A percentile compares a stretch with the other conserved stretches of the same genome.
Conservation (phyloP, 2,329 filamentous ascomycete genomes). For the Trichocomaceae sp. region DNA sequence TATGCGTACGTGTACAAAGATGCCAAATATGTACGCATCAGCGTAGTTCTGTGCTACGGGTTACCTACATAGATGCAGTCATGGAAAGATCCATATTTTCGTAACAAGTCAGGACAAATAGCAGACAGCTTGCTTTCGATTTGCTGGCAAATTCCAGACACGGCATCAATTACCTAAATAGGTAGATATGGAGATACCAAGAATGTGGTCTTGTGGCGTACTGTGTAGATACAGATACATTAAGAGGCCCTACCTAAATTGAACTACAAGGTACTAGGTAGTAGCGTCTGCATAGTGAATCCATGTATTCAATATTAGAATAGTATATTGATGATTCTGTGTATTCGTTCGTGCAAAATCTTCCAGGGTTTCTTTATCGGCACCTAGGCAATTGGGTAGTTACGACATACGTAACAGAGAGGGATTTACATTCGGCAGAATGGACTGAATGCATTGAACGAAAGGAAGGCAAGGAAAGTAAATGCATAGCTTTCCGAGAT, state of each 20-base stretch:
- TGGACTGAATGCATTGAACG: not conserved
- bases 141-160: not conserved
- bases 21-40: too few species aligned
- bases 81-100: not conserved
- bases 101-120: not conserved
- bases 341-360: not conserved
- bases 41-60: too few species aligned
- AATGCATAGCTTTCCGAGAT: not conserved
- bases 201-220: not conserved
- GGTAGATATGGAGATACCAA: not conserved
- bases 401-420: not conserved
- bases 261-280: not conserved
- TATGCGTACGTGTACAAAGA: not conserved
- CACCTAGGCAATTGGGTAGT: not conserved
- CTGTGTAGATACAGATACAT: not conserved
- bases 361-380: not conserved
- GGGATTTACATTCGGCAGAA: not conserved
- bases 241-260: not conserved
- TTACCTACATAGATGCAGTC: too few species aligned
- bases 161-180: not conserved
- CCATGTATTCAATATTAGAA: not conserved
- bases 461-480: not conserved
- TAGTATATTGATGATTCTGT: not conserved
- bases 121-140: not conserved
- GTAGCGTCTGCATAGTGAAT: not conserved